phyloP scores from a whole-genome alignment of 2,329 filamentous ascomycete genomes.

The Aspergillus aculeatus region DNA sequence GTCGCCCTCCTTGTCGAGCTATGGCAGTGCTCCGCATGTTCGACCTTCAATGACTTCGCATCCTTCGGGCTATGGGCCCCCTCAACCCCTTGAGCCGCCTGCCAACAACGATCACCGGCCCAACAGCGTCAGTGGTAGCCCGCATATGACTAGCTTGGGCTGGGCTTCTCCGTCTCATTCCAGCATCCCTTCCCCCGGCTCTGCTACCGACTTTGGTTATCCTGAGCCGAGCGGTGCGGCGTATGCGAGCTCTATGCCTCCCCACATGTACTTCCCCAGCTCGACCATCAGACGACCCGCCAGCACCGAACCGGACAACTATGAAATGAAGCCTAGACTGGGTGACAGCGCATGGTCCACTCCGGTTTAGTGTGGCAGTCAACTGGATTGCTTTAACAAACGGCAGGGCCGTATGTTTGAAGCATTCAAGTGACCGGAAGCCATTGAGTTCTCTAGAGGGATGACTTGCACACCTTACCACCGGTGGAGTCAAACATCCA shows the following conservation, averaged over 20 bases:
- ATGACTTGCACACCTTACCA: background rate
- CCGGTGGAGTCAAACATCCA: background rate
- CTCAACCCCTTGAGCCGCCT: conserved; percentile 78
- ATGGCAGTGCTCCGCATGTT: conserved; percentile 50
- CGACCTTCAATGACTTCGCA: conserved; percentile 75
- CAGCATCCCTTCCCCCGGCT: conserved; percentile 68
- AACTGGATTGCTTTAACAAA: background rate
- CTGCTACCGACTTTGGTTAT: conserved; percentile 74
- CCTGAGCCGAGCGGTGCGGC: conserved; percentile 66
- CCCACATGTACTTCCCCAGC: conserved; percentile 71
- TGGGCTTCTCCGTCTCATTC: conserved; percentile 85
- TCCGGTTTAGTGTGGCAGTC: conserved; percentile 26
- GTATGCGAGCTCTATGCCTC: conserved; percentile 44
- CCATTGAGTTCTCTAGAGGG: background rate
- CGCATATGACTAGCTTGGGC: conserved; percentile 76
- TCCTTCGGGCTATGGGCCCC: conserved; percentile 77
- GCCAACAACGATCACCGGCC: conserved; percentile 72
- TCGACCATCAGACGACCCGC: conserved; percentile 69
- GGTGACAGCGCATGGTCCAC: conserved; percentile 39
- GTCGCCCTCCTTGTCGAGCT: conserved; percentile 64
- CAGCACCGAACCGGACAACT: conserved; percentile 70
- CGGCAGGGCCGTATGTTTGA: conserved; percentile 19
- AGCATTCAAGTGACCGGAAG: background rate
- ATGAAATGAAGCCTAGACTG: conserved; percentile 58
- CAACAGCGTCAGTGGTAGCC: conserved; percentile 75